Conservation (phyloP, 805 yeast genomes). For the Metschnikowia hibisci region DNA sequence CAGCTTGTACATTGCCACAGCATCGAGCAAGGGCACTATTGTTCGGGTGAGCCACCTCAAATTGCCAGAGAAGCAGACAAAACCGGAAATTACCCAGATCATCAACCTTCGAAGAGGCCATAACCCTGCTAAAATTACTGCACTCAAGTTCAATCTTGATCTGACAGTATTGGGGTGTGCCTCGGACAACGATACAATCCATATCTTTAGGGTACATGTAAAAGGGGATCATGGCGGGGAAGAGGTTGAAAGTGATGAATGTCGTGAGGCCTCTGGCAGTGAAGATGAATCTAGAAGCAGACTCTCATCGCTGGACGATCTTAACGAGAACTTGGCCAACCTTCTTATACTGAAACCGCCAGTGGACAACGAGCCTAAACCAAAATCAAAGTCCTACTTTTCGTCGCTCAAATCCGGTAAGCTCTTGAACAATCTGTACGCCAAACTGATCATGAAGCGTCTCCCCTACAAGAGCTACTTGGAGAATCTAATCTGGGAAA, state of each 20-base stretch:
- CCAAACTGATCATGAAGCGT: constrained; percentile 35
- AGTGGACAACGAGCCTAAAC: constrained; percentile 10
- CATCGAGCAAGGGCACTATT: constrained; percentile 42
- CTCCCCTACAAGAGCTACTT: constrained; percentile 40
- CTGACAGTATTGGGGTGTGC: constrained; percentile 36
- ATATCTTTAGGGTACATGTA: constrained; percentile 29
- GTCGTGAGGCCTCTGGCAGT: constrained; percentile 11
- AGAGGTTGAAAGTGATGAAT: constrained; percentile 7
- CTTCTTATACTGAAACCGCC: constrained; percentile 25
- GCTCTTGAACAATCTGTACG: constrained; percentile 32
- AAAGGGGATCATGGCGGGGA: neutral
- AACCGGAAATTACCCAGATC: constrained; percentile 22
- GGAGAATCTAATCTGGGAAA: constrained; percentile 40
- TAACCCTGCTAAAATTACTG: constrained; percentile 31
- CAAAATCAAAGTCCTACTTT: constrained; percentile 16
- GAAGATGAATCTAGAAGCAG: constrained; percentile 21
- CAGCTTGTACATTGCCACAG: constrained; percentile 33
- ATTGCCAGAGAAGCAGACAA: constrained; percentile 1
- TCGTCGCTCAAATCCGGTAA: constrained; percentile 25
- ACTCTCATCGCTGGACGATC: constrained; percentile 34
- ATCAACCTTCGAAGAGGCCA: constrained; percentile 40
- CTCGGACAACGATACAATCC: constrained; percentile 40
- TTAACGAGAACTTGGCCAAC: constrained; percentile 41
- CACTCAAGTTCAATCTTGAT: constrained; percentile 34
- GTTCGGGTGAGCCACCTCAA: constrained; percentile 31